Evolutionary conservation across 306 rosid species (phyloP).

Genomic region (Cucurbita ficifolia): DNA sequence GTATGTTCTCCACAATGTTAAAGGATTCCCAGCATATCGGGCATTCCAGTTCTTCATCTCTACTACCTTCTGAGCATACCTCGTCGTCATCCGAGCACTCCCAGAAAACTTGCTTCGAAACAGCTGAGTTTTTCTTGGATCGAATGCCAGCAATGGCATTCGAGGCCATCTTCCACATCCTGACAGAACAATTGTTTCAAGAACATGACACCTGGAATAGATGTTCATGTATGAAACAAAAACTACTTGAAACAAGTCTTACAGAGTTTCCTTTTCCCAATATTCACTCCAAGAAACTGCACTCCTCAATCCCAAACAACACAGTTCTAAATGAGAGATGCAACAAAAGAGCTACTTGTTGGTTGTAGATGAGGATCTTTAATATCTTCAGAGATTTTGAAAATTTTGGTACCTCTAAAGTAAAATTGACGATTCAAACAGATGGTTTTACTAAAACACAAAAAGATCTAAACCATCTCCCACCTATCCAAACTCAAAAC

Average conservation of each 20-base stretch:
- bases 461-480: neutral
- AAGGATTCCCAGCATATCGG: slow-evolving; percentile 89
- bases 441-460: neutral
- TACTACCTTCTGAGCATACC: slow-evolving; percentile 55
- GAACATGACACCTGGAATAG: neutral
- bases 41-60: slow-evolving; percentile 78
- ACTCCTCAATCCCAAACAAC: neutral
- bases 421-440: neutral
- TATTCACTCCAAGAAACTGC: neutral
- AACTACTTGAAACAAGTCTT: neutral
- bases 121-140: slow-evolving; percentile 38
- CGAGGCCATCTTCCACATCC: slow-evolving; percentile 77
- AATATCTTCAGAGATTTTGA: neutral
- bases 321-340: neutral
- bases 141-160: slow-evolving; percentile 48
- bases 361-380: neutral
- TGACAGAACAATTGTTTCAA: neutral
- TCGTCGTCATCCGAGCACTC: slow-evolving; percentile 89
- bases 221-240: neutral
- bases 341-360: neutral
- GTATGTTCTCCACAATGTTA: slow-evolving; percentile 89
- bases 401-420: neutral
- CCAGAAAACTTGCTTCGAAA: slow-evolving; percentile 26
- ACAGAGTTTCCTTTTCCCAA: neutral
- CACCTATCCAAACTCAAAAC: neutral